A percentile compares a stretch with the other conserved stretches of the same genome.
phyloP scores from a whole-genome alignment of 306 rosid genomes.

The Gastrolobium bilobum region DNA sequence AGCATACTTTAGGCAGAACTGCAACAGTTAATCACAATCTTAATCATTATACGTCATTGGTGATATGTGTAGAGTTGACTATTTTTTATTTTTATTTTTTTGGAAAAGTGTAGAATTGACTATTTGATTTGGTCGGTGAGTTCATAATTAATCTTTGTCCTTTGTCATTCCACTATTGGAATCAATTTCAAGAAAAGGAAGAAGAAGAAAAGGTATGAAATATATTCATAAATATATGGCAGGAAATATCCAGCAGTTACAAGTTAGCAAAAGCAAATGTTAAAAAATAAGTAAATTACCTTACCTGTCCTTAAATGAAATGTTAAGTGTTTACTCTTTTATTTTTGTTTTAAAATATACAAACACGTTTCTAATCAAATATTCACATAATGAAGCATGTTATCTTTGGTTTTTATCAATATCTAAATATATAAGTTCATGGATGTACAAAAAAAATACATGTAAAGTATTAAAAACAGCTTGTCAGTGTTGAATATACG shows the following conservation, averaged over 20 bases:
- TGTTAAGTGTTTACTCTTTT: neutral
- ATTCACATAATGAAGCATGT: too few relatives aligned
- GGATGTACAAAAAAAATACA: neutral
- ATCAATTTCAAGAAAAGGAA: neutral
- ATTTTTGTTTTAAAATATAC: neutral
- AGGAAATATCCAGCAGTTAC: neutral
- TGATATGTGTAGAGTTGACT: neutral
- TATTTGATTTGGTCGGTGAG: slow-evolving; percentile 41
- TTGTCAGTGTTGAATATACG: slow-evolving; percentile 37
- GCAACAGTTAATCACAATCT: neutral
- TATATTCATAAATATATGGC: neutral
- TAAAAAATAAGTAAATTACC: neutral
- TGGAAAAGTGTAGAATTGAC: neutral
- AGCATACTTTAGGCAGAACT: neutral
- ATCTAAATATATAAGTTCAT: neutral
- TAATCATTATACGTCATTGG: slow-evolving; percentile 6
- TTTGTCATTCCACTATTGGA: slow-evolving; percentile 3
- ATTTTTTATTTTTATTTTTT: too few relatives aligned
- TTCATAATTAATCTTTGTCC: slow-evolving; percentile 31
- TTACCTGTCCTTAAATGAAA: neutral
- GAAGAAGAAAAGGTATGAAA: neutral
- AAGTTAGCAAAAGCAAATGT: neutral
- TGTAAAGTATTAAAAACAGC: neutral
- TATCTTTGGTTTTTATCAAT: neutral
- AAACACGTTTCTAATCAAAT: too few relatives aligned